These are phyloP conservation scores for Boletus rubroflammeus DNA, from an alignment of 768 basidiomycete genomes.

Conservation along the genomic window DNA sequence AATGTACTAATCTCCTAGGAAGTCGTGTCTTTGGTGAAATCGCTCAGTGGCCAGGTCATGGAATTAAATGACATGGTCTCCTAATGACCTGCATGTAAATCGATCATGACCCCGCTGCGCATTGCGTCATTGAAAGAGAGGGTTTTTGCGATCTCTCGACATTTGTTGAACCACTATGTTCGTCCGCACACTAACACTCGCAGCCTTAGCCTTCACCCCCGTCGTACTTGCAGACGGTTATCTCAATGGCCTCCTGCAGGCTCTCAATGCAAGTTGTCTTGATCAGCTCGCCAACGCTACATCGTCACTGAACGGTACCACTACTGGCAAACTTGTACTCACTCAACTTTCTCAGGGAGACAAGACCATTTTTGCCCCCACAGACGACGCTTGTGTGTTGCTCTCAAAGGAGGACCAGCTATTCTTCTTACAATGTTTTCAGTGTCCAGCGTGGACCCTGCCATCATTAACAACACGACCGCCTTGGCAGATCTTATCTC, in stretches of 20 bases:
- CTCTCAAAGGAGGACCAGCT: background rate
- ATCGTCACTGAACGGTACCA: slow-evolving; percentile 40
- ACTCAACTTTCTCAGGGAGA: slow-evolving; percentile 40
- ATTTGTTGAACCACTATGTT: slow-evolving; percentile 18
- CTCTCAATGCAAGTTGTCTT: slow-evolving; percentile 40
- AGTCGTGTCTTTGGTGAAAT: background rate
- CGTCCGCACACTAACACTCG: background rate
- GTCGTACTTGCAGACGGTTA: slow-evolving; percentile 32
- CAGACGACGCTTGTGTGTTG: slow-evolving; percentile 50
- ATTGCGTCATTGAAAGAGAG: slow-evolving; percentile 28
- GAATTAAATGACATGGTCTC: background rate
- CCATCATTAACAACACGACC: slow-evolving; percentile 28
- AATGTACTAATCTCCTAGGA: background rate
- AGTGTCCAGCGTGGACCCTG: slow-evolving; percentile 5
- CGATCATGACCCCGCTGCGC: slow-evolving; percentile 16
- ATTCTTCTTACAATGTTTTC: slow-evolving; percentile 1
- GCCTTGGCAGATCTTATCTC: slow-evolving; percentile 46
- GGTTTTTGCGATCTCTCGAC: background rate
- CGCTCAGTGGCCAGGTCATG: background rate
- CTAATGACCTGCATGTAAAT: background rate
- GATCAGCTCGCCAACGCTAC: slow-evolving; percentile 40
- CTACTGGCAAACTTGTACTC: slow-evolving; percentile 43
- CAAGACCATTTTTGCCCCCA: slow-evolving; percentile 56
- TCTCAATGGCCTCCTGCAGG: slow-evolving; percentile 33
- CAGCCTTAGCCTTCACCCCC: slow-evolving; percentile 24